Conservation (phyloP, 176 grass and related monocot genomes). For the Avena eriantha region DNA sequence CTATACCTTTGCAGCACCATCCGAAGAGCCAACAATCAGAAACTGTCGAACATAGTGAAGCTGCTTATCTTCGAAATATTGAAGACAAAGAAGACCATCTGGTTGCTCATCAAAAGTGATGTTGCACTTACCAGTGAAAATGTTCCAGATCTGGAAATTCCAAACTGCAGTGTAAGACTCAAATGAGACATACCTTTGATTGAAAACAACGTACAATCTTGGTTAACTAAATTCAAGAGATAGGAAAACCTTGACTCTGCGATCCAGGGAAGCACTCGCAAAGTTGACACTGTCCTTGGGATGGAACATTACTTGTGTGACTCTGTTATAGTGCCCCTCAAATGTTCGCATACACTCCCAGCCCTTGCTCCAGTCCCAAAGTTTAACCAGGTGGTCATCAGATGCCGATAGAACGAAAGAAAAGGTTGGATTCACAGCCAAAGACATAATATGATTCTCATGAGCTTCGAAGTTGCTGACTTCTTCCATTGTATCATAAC, state of each 20-base stretch:
- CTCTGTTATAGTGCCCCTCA: conserved; percentile 61
- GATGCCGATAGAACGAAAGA: neutral
- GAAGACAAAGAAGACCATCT: neutral
- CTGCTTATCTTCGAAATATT: neutral
- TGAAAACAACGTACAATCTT: neutral
- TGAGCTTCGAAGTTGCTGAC: neutral
- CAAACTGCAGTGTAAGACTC: neutral
- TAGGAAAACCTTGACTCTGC: neutral
- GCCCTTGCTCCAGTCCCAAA: conserved; percentile 71
- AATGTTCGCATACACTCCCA: conserved; percentile 70
- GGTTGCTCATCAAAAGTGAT: neutral
- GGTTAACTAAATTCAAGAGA: neutral
- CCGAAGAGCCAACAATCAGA: neutral
- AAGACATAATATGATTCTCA: neutral
- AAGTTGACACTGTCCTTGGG: conserved; percentile 59
- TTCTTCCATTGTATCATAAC: neutral
- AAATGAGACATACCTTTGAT: neutral
- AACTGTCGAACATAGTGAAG: neutral
- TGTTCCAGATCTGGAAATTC: neutral
- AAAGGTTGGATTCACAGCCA: neutral
- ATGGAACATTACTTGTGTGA: conserved; percentile 69
- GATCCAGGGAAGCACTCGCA: conserved; percentile 50
- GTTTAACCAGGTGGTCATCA: conserved; percentile 65
- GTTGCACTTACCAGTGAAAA: neutral
- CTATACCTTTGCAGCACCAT: neutral